These are phyloP conservation scores for Pichia occidentalis DNA, from an alignment of 805 yeast genomes.

Conservation along the genomic window DNA sequence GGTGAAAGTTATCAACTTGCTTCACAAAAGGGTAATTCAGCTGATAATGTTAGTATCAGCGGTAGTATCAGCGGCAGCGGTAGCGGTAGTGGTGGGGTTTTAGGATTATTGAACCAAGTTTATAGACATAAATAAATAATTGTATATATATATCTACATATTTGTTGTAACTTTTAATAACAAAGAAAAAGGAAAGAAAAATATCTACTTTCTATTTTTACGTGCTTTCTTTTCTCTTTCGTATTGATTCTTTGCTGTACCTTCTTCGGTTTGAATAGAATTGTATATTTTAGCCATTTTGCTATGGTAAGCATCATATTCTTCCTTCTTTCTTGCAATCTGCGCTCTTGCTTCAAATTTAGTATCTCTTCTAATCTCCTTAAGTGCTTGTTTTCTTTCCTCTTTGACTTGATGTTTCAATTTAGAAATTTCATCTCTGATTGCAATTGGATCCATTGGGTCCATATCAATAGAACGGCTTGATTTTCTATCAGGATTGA, in stretches of 20 bases:
- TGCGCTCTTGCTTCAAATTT: slow-evolving; percentile 83
- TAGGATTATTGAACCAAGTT: slow-evolving; percentile 73
- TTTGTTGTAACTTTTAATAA: background rate
- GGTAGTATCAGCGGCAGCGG: slow-evolving; percentile 19
- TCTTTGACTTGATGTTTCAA: slow-evolving; percentile 81
- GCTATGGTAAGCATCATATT: slow-evolving; percentile 73
- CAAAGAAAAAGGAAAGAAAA: background rate
- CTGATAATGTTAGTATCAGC: slow-evolving; percentile 19
- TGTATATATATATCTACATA: background rate
- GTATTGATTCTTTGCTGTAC: slow-evolving; percentile 88
- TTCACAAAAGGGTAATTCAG: background rate
- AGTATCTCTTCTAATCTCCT: slow-evolving; percentile 86
- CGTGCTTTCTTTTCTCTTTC: slow-evolving; percentile 76
- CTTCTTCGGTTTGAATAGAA: slow-evolving; percentile 87
- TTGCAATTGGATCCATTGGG: slow-evolving; percentile 67
- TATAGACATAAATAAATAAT: slow-evolving; percentile 42
- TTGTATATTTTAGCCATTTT: slow-evolving; percentile 85
- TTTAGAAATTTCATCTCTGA: slow-evolving; percentile 77
- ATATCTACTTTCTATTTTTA: slow-evolving; percentile 28
- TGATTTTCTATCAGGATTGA: slow-evolving; percentile 90
- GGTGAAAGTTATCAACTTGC: slow-evolving; percentile 41
- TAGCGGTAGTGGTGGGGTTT: slow-evolving; percentile 15
- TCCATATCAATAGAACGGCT: slow-evolving; percentile 13
- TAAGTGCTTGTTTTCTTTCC: slow-evolving; percentile 80
- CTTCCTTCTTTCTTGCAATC: slow-evolving; percentile 67